Conservation (phyloP, 2,329 filamentous ascomycete species). For the Arthroderma sp. region DNA sequence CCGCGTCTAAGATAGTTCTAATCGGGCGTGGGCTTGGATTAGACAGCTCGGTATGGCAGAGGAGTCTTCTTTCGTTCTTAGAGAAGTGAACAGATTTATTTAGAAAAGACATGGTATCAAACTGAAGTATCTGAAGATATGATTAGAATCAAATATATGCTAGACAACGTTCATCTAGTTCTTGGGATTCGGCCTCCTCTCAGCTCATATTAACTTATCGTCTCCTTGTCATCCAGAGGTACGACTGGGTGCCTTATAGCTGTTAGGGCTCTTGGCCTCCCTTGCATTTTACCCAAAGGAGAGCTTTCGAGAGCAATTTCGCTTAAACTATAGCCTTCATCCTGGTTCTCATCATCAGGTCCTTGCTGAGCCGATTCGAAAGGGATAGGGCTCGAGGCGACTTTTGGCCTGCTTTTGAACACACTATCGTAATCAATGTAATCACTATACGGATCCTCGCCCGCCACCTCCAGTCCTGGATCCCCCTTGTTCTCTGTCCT, state of each 20-base stretch:
- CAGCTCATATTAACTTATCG: not conserved
- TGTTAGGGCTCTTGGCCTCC: not conserved
- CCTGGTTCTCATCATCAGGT: conserved; percentile 6
- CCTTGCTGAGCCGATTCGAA: conserved; percentile 14
- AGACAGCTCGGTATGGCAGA: conserved; percentile 24
- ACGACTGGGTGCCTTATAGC: not conserved
- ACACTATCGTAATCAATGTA: conserved; percentile 68
- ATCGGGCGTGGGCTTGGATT: conserved; percentile 35
- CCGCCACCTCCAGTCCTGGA: not conserved
- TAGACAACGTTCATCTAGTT: not conserved
- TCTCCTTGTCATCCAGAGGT: not conserved
- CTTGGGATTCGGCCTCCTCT: not conserved
- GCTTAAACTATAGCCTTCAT: conserved; percentile 4
- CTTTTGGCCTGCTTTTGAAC: conserved; percentile 71
- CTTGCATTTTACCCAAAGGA: conserved; percentile 7
- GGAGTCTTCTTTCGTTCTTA: conserved; percentile 19
- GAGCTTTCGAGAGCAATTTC: conserved; percentile 8
- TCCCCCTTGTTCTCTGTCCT: conserved; percentile 21
- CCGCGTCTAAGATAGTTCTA: conserved; percentile 35
- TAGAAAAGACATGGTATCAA: not conserved
- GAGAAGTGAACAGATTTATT: not conserved
- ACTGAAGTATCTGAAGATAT: too few relatives aligned
- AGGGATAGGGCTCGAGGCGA: conserved; percentile 58
- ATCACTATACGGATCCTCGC: conserved; percentile 30
- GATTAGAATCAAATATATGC: not conserved